Evolutionary conservation across 129 eudicot genomes (phyloP).

Genomic region (Flaveria bidentis): DNA sequence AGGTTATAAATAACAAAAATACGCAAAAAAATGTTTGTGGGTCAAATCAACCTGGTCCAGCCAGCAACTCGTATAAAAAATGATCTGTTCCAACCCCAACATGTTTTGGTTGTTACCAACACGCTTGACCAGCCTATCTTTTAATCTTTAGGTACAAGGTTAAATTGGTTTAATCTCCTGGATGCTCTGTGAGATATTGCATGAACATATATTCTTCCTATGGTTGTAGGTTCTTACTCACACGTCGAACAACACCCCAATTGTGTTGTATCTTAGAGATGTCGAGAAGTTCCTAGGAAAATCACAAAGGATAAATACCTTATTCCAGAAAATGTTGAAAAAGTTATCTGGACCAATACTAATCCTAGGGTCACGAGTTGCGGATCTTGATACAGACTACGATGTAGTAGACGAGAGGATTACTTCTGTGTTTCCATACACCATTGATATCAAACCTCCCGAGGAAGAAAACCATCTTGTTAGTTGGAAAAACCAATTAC

Average conservation of each 20-base stretch:
- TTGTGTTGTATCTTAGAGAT: slow-evolving; percentile 84
- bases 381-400: slow-evolving; percentile 40
- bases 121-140: not conserved
- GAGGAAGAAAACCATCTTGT: slow-evolving; percentile 75
- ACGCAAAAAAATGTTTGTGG: not conserved
- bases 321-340: slow-evolving; percentile 91
- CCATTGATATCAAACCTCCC: slow-evolving; percentile 81
- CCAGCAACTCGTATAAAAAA: not conserved
- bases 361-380: slow-evolving; percentile 75
- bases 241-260: slow-evolving; percentile 63
- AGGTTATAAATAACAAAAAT: not conserved
- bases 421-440: slow-evolving; percentile 71
- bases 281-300: slow-evolving; percentile 71
- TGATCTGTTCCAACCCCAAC: not conserved
- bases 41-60: not conserved
- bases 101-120: not conserved
- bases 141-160: not conserved
- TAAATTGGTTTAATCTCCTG: not conserved
- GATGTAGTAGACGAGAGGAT: slow-evolving; percentile 61
- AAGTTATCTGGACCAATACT: slow-evolving; percentile 71
- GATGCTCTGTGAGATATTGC: not conserved
- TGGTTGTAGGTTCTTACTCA: slow-evolving; percentile 61
- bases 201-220: not conserved
- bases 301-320: slow-evolving; percentile 61
- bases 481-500: slow-evolving; percentile 82